Evolutionary conservation across 2,329 filamentous ascomycete species (phyloP).

Genomic region (Exophiala aquamarina): DNA sequence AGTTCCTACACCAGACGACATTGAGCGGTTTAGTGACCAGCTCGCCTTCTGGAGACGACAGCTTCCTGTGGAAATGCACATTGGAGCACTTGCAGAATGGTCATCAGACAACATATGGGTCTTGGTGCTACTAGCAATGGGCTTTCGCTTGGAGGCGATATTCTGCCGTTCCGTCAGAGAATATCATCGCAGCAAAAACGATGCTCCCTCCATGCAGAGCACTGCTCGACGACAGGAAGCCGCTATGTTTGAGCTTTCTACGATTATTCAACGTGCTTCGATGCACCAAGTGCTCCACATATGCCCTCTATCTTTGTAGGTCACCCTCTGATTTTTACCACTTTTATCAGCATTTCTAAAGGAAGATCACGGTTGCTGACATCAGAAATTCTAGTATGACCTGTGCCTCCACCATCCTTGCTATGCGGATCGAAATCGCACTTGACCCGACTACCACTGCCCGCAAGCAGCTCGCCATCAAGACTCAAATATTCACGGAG

Average conservation of each 20-base stretch:
- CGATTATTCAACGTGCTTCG: slow-evolving; percentile 7
- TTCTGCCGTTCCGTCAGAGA: slow-evolving; percentile 1
- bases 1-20: background rate
- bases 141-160: slow-evolving; percentile 3
- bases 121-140: slow-evolving; percentile 5
- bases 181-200: background rate
- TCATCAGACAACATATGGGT: slow-evolving; percentile 4
- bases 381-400: slow-evolving; percentile 1
- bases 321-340: background rate
- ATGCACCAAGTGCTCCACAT: slow-evolving; percentile 6
- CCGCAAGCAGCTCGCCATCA: slow-evolving; percentile 2
- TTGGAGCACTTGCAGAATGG: slow-evolving; percentile 3
- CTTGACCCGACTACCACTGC: slow-evolving; percentile 4
- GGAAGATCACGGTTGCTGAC: too few relatives aligned
- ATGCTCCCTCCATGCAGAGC: background rate
- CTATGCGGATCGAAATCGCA: slow-evolving; percentile 10
- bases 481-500: slow-evolving; percentile 8
- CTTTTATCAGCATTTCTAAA: too few relatives aligned
- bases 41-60: slow-evolving; percentile 1
- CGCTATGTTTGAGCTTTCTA: slow-evolving; percentile 7
- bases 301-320: slow-evolving; percentile 4
- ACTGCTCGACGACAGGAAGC: slow-evolving; percentile 1
- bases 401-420: slow-evolving; percentile 3
- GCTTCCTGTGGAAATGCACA: slow-evolving; percentile 2
- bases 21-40: slow-evolving; percentile 1